These are phyloP conservation scores for Cryptococcus neoformans DNA, from an alignment of 1,284 basidiomycete species.

Conservation along the genomic window DNA sequence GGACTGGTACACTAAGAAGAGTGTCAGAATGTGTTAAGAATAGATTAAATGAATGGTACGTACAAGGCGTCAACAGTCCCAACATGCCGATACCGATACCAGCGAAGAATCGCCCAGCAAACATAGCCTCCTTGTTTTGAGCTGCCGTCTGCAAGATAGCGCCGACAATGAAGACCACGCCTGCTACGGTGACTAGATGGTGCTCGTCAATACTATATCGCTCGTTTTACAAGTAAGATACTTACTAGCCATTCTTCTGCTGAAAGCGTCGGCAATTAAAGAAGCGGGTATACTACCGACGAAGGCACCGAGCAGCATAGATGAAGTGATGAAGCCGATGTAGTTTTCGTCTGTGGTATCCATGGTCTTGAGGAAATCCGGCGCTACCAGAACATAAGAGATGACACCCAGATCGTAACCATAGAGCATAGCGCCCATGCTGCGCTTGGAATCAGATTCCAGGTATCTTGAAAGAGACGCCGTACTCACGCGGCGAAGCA, in stretches of 20 bases:
- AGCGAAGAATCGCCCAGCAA: slow-evolving; percentile 62
- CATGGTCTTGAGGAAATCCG: slow-evolving; percentile 41
- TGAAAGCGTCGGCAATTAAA: slow-evolving; percentile 42
- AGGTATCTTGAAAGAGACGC: slow-evolving; percentile 21
- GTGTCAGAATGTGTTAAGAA: not conserved
- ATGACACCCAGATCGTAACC: slow-evolving; percentile 53
- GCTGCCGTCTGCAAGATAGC: slow-evolving; percentile 52
- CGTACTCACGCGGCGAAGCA: slow-evolving; percentile 54
- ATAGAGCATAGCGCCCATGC: slow-evolving; percentile 39
- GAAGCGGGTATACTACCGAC: slow-evolving; percentile 45
- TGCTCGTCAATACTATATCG: not conserved
- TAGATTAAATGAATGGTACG: not conserved
- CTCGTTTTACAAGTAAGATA: not conserved
- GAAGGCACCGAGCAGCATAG: slow-evolving; percentile 45
- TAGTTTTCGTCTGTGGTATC: slow-evolving; percentile 43
- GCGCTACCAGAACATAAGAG: slow-evolving; percentile 50
- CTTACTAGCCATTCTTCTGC: slow-evolving; percentile 42
- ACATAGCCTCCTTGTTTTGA: slow-evolving; percentile 59
- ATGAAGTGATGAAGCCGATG: slow-evolving; percentile 51
- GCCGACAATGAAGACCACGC: slow-evolving; percentile 54
- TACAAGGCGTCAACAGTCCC: slow-evolving; percentile 50
- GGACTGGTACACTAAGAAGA: slow-evolving; percentile 53
- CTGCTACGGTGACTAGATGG: slow-evolving; percentile 42
- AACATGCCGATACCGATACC: slow-evolving; percentile 56
- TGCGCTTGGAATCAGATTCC: not conserved